Conservation (phyloP, 2,329 filamentous ascomycete species). For the Colletotrichum godetiae region DNA sequence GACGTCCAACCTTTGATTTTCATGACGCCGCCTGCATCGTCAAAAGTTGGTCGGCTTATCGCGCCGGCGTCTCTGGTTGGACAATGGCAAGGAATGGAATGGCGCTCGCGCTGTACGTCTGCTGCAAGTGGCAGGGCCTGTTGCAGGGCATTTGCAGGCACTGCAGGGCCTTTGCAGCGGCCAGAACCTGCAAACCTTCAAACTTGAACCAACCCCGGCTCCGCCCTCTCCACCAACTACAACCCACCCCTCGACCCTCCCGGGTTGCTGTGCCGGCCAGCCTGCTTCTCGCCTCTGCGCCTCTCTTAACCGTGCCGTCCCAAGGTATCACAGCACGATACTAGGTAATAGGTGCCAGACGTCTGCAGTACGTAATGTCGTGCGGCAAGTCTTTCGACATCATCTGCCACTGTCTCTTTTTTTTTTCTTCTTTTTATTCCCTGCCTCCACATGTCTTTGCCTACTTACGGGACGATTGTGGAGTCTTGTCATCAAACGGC, state of each 20-base stretch:
- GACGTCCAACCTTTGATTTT: conserved; percentile 10
- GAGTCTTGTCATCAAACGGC: neutral
- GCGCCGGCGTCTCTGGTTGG: conserved; percentile 26
- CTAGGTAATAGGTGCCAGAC: neutral
- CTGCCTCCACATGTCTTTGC: neutral
- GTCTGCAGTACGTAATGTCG: neutral
- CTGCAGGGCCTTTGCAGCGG: neutral
- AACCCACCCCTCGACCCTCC: neutral
- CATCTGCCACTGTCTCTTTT: neutral
- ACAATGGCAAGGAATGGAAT: conserved; percentile 29
- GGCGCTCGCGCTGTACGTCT: conserved; percentile 5
- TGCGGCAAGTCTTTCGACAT: neutral
- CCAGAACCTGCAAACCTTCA: conserved; percentile 10
- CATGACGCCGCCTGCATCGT: conserved; percentile 31
- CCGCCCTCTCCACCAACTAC: neutral
- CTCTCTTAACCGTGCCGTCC: neutral
- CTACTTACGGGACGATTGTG: neutral
- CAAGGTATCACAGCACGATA: neutral
- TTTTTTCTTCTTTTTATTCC: neutral
- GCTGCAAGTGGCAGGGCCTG: neutral
- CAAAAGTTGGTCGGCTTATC: conserved; percentile 32
- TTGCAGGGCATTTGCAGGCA: conserved; percentile 21
- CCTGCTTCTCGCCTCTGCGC: neutral
- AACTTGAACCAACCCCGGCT: conserved; percentile 10
- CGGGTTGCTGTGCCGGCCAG: neutral